Evolutionary conservation across 345 rosid genomes (phyloP).

Genomic region (Salix arbutifolia): DNA sequence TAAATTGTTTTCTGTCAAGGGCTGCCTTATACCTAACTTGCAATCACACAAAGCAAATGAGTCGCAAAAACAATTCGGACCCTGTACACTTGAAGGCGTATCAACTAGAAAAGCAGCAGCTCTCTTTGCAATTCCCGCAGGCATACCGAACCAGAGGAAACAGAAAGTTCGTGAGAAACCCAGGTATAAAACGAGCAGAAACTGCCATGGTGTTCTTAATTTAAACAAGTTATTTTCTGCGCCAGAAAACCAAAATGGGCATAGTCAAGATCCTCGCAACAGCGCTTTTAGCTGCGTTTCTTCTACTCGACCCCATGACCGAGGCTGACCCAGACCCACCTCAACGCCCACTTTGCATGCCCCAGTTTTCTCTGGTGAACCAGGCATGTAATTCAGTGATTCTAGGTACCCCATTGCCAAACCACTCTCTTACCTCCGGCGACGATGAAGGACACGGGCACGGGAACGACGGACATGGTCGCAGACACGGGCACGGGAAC

Average conservation of each 20-base stretch:
- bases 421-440: slow-evolving; percentile 11
- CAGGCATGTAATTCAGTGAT: slow-evolving; percentile 50
- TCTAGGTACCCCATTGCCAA: slow-evolving; percentile 24
- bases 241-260: slow-evolving; percentile 19
- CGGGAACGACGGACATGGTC: neutral
- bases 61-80: neutral
- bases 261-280: neutral
- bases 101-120: slow-evolving; percentile 10
- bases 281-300: slow-evolving; percentile 5
- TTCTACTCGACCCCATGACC: slow-evolving; percentile 4
- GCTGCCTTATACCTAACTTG: slow-evolving; percentile 5
- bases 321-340: slow-evolving; percentile 8
- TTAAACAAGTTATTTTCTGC: neutral
- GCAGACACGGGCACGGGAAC: neutral
- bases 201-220: neutral
- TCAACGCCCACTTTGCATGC: slow-evolving; percentile 55
- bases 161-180: slow-evolving; percentile 18
- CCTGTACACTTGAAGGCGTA: neutral
- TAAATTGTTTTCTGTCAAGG: neutral
- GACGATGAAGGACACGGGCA: slow-evolving; percentile 7
- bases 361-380: slow-evolving; percentile 63
- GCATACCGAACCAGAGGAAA: slow-evolving; percentile 10
- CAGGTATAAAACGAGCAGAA: slow-evolving; percentile 22
- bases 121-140: slow-evolving; percentile 13
- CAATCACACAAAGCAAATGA: slow-evolving; percentile 13